Conservation (phyloP, 2,329 filamentous ascomycete species). For the Fusarium luffae region DNA sequence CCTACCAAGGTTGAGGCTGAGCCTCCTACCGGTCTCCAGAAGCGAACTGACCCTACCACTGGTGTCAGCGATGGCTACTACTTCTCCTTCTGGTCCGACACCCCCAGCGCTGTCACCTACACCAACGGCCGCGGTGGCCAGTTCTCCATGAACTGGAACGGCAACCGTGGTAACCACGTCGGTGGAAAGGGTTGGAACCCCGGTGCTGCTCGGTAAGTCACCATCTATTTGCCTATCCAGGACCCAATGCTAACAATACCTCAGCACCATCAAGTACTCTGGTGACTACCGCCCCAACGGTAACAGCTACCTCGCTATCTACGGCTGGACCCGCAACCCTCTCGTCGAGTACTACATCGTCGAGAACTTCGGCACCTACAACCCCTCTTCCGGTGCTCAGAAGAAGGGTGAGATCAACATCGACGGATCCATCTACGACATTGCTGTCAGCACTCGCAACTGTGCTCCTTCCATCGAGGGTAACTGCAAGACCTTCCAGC, state of each 20-base stretch:
- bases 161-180: constrained; percentile 43
- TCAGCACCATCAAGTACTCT: constrained; percentile 44
- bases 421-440: constrained; percentile 54
- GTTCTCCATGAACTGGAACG: constrained; percentile 59
- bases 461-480: constrained; percentile 62
- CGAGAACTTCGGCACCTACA: constrained; percentile 50
- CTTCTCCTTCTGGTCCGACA: constrained; percentile 63
- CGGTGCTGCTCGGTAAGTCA: constrained; percentile 47
- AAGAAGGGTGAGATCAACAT: constrained; percentile 50
- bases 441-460: constrained; percentile 51
- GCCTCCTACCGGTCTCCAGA: constrained; percentile 38
- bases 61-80: constrained; percentile 55
- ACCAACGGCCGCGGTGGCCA: constrained; percentile 56
- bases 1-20: constrained; percentile 22
- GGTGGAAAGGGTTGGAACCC: constrained; percentile 45
- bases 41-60: constrained; percentile 51
- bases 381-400: constrained; percentile 49
- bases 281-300: constrained; percentile 50
- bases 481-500: constrained; percentile 59
- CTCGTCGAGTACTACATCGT: constrained; percentile 55
- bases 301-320: constrained; percentile 53
- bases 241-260: constrained; percentile 7
- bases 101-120: constrained; percentile 57
- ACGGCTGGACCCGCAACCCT: constrained; percentile 54
- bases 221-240: constrained; percentile 40